These are phyloP conservation scores for Neonectria neomacrospora DNA, from an alignment of 2,329 filamentous ascomycete genomes.

Conservation along the genomic window DNA sequence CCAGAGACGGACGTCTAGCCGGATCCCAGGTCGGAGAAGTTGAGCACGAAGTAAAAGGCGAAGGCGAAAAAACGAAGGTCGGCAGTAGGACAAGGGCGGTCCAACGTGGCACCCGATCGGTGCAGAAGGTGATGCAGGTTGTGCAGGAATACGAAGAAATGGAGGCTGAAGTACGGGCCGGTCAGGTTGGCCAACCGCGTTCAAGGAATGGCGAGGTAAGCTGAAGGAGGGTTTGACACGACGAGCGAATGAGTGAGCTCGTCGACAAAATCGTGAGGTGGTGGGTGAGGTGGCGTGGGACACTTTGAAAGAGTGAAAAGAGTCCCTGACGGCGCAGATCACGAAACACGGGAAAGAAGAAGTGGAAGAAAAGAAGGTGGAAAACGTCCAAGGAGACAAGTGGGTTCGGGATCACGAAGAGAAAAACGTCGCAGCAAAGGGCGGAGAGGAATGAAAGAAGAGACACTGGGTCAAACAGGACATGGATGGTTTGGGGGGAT, in stretches of 20 bases:
- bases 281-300: slow-evolving; percentile 7
- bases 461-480: slow-evolving; percentile 16
- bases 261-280: slow-evolving; percentile 6
- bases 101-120: slow-evolving; percentile 35
- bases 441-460: slow-evolving; percentile 24
- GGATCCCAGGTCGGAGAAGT: slow-evolving; percentile 13
- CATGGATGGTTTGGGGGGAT: slow-evolving; percentile 5
- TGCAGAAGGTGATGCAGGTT: slow-evolving; percentile 30
- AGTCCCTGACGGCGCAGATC: slow-evolving; percentile 15
- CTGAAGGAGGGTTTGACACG: slow-evolving; percentile 24
- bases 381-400: slow-evolving; percentile 2
- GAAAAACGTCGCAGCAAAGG: slow-evolving; percentile 15
- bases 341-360: slow-evolving; percentile 14
- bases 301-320: slow-evolving; percentile 15
- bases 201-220: slow-evolving; percentile 23
- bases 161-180: slow-evolving; percentile 14
- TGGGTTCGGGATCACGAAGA: slow-evolving; percentile 16
- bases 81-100: slow-evolving; percentile 30
- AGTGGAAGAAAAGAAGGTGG: slow-evolving; percentile 4
- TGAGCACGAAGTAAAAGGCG: slow-evolving; percentile 18
- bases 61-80: slow-evolving; percentile 29
- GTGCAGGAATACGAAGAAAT: slow-evolving; percentile 40
- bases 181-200: slow-evolving; percentile 25
- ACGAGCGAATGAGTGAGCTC: slow-evolving; percentile 25
- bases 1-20: slow-evolving; percentile 14